These are phyloP conservation scores for Agrocybe praecox DNA, from an alignment of 768 basidiomycete species.

Conservation along the genomic window DNA sequence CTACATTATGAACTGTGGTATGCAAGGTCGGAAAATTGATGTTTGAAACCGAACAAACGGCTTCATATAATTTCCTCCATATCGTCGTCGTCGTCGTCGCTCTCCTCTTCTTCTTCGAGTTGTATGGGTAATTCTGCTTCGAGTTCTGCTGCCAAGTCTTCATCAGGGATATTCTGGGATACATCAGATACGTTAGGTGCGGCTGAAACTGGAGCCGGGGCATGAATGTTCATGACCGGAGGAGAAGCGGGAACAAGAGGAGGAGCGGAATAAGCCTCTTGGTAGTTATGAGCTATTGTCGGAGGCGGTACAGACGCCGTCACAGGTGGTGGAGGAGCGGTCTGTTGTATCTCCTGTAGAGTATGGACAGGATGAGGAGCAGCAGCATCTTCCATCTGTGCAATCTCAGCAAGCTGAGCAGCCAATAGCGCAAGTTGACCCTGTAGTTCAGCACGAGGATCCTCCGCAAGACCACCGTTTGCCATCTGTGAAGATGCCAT, in stretches of 20 bases:
- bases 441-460: constrained; percentile 65
- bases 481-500: constrained; percentile 1
- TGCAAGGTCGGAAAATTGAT: background rate
- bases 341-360: background rate
- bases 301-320: background rate
- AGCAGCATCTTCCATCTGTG: constrained; percentile 40
- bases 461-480: constrained; percentile 11
- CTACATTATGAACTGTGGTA: background rate
- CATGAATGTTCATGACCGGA: background rate
- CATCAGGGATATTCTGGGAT: constrained; percentile 17
- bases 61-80: constrained; percentile 47
- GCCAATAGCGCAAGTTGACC: constrained; percentile 74
- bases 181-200: constrained; percentile 6
- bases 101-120: constrained; percentile 25
- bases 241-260: background rate
- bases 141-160: background rate
- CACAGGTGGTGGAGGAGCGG: constrained; percentile 10
- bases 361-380: background rate
- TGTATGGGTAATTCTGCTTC: background rate
- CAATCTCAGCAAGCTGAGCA: constrained; percentile 71
- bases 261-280: background rate
- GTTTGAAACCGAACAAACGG: background rate
- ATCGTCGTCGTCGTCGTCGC: constrained; percentile 43
- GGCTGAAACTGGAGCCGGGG: constrained; percentile 4
- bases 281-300: background rate